phyloP scores from a whole-genome alignment of 352 stramenopile species.

The Globisporangium yorkense region DNA sequence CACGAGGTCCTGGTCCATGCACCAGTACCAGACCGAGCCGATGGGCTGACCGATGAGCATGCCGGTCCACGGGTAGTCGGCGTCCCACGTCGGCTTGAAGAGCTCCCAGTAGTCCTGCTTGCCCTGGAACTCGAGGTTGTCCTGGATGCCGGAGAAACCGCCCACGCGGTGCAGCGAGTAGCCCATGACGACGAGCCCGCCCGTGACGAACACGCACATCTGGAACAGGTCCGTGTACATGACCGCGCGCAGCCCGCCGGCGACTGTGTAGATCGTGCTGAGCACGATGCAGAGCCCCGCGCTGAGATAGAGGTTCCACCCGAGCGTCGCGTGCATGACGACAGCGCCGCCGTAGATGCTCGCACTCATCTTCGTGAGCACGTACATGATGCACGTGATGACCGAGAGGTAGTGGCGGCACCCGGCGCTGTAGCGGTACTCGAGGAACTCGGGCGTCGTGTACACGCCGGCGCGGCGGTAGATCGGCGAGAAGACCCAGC shows the following conservation, averaged over 20 bases:
- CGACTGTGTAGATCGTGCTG: conserved; percentile 54
- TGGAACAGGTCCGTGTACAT: conserved; percentile 75
- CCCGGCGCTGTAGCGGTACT: conserved; percentile 39
- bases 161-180: conserved; percentile 52
- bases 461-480: conserved; percentile 53
- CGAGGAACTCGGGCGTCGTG: conserved; percentile 46
- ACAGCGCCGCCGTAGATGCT: conserved; percentile 65
- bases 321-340: conserved; percentile 51
- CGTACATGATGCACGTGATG: conserved; percentile 58
- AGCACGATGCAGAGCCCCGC: conserved; percentile 43
- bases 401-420: conserved; percentile 57
- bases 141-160: conserved; percentile 40
- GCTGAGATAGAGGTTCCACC: conserved; percentile 52
- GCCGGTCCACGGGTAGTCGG: conserved; percentile 63
- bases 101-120: conserved; percentile 43
- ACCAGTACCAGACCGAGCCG: conserved; percentile 68
- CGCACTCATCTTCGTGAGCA: conserved; percentile 61
- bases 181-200: conserved; percentile 48
- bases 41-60: conserved; percentile 63
- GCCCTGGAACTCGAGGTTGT: conserved; percentile 37
- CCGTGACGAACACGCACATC: conserved; percentile 57
- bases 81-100: conserved; percentile 43
- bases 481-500: conserved; percentile 59
- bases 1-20: conserved; percentile 66
- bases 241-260: conserved; percentile 50